Conservation (phyloP, 805 yeast genomes). For the Teunomyces cretensis region DNA sequence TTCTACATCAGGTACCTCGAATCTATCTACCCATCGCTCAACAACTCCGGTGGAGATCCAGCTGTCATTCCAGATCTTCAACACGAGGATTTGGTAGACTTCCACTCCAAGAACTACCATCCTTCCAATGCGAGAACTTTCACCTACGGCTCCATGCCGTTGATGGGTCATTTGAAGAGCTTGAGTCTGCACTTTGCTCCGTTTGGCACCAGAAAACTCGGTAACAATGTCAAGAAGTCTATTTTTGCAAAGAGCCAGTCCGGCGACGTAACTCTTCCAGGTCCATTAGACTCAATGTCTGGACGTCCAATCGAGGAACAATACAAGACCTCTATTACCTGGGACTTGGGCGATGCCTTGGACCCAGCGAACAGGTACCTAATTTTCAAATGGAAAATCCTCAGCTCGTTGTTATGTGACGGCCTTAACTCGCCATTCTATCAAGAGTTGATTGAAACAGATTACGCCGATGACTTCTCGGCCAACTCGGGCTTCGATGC, state of each 20-base stretch:
- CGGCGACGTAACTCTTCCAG: slow-evolving; percentile 39
- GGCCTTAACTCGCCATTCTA: slow-evolving; percentile 93
- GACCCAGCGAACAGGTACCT: slow-evolving; percentile 55
- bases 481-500: slow-evolving; percentile 87
- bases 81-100: slow-evolving; percentile 74
- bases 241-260: slow-evolving; percentile 26
- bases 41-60: slow-evolving; percentile 96
- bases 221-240: slow-evolving; percentile 44
- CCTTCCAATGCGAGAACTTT: slow-evolving; percentile 87
- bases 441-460: slow-evolving; percentile 81
- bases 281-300: slow-evolving; percentile 69
- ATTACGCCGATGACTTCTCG: slow-evolving; percentile 80
- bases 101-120: slow-evolving; percentile 76
- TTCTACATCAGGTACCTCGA: slow-evolving; percentile 84
- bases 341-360: slow-evolving; percentile 77
- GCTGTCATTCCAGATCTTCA: slow-evolving; percentile 66
- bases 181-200: slow-evolving; percentile 49
- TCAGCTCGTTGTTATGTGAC: slow-evolving; percentile 72
- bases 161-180: slow-evolving; percentile 57
- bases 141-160: slow-evolving; percentile 80
- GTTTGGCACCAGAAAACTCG: slow-evolving; percentile 50
- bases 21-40: slow-evolving; percentile 76
- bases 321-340: slow-evolving; percentile 77
- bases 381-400: slow-evolving; percentile 67
- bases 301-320: slow-evolving; percentile 68